Evolutionary conservation across 108 stramenopile genomes (phyloP), one percentile per base, ranked within the genome.

Genomic region (Cyclotella cryptica): DNA sequence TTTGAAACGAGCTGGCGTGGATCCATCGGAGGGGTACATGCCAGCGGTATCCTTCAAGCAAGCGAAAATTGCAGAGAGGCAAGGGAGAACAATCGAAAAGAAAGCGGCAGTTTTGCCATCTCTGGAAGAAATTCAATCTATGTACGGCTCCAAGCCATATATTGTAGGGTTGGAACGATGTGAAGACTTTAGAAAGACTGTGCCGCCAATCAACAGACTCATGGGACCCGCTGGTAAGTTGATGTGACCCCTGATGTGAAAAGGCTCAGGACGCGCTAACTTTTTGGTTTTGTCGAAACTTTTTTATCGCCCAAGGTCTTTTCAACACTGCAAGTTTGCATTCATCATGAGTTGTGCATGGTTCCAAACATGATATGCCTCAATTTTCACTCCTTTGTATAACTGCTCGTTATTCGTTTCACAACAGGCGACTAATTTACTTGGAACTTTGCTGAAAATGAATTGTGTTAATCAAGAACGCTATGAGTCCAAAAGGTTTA

Each of bases 91-190:
- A 14, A 19, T 46, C 30, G 51, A 71, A 26, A 62, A 54, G 19
- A 42, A 69, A 74, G 11, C 55, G 10, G 80, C 72, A 30, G 28
- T 69, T 14, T 67, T 84, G 43, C 83, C 83, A 14, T 18, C 74
- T 6, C 17, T 77, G 55, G 80, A 87, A 60, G 75, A 89, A 26
- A 84, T 93, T 3, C 77, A 75, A 49, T 65, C 71, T 3, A 29
- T 92, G 53, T 92, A 92, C 76, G 93, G 91, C 8, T 66, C 76
- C 11, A 77, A 76, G 19, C 85, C 93, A 7, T 78, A 86, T 18
- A 74, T 95, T 44, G 51, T 84, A 35, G 93, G 93, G 53, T 68
- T 95, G 59, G 91, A 92, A 24, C 68, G 74, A 26, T 94, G 93
- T 75, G 66, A 85, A 75, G 69, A 54, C 41, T 94, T 86, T 84